Conservation (phyloP, 2,329 filamentous ascomycete genomes). For the Stemphylium beticola region DNA sequence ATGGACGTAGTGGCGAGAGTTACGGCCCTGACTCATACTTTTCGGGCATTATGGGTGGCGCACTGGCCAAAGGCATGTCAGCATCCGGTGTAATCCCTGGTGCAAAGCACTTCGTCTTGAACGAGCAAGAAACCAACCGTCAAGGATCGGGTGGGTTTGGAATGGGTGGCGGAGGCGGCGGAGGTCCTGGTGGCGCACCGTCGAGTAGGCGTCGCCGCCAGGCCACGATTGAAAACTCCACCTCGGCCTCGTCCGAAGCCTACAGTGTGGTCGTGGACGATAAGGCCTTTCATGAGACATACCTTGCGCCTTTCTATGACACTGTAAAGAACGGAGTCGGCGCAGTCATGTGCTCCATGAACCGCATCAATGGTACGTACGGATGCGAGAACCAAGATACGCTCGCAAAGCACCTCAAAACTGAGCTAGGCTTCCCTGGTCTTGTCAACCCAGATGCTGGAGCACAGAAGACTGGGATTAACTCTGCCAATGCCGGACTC, state of each 20-base stretch:
- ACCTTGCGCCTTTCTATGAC: conserved; percentile 69
- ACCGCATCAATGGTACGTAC: conserved; percentile 33
- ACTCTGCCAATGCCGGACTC: conserved; percentile 44
- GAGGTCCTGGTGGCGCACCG: no score
- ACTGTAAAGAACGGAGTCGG: conserved; percentile 62
- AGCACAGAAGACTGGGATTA: conserved; percentile 52
- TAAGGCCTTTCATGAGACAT: conserved; percentile 67
- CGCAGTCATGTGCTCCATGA: conserved; percentile 63
- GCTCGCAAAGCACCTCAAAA: conserved; percentile 57
- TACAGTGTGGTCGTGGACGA: conserved; percentile 61
- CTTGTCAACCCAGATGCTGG: conserved; percentile 50
- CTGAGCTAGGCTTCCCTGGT: conserved; percentile 55
- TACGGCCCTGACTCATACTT: conserved; percentile 32
- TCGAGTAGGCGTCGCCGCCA: no score
- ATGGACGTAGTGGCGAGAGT: conserved; percentile 22
- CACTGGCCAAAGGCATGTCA: conserved; percentile 14
- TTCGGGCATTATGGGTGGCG: conserved; percentile 14
- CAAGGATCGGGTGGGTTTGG: neutral
- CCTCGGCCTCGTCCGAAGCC: neutral
- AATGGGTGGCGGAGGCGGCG: no score
- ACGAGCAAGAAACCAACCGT: conserved; percentile 7
- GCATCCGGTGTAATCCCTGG: conserved; percentile 53
- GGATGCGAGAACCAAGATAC: conserved; percentile 40
- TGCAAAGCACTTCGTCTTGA: conserved; percentile 49
- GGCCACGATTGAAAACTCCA: neutral